phyloP scores from a whole-genome alignment of 371 early-diverging fungal species.

The Lichtheimia corymbifera region DNA sequence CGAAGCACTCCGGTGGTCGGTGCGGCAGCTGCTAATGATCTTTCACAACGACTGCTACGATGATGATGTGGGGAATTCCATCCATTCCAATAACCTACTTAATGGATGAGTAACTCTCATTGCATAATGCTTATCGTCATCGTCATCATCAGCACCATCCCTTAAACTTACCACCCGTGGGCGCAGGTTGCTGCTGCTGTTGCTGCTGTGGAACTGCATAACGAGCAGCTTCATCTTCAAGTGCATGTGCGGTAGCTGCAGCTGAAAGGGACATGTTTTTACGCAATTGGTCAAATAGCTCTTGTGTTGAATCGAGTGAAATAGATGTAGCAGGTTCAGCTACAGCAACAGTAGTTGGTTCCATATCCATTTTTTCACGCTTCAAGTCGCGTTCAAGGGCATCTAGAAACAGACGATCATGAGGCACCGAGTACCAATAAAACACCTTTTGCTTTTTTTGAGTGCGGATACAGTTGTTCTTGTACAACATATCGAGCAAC shows the following conservation, averaged over 20 bases:
- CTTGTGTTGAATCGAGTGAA: slow-evolving; percentile 65
- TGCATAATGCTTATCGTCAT: neutral
- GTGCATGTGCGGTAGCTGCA: slow-evolving; percentile 34
- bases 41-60: neutral
- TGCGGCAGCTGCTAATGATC: neutral
- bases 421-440: slow-evolving; percentile 98
- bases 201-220: slow-evolving; percentile 4
- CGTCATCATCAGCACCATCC: neutral
- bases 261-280: slow-evolving; percentile 41
- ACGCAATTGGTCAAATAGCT: slow-evolving; percentile 61
- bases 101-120: neutral
- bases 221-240: slow-evolving; percentile 24
- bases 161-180: neutral
- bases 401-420: slow-evolving; percentile 96
- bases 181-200: neutral
- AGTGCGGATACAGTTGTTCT: slow-evolving; percentile 98
- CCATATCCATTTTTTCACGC: slow-evolving; percentile 87
- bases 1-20: neutral
- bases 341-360: slow-evolving; percentile 75
- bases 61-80: neutral
- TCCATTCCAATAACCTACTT: neutral
- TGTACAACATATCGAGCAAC: slow-evolving; percentile 97
- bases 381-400: slow-evolving; percentile 98
- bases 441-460: slow-evolving; percentile 99
- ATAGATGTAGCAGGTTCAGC: slow-evolving; percentile 63